Percentiles rank a stretch among this genome's conserved stretches.
Evolutionary conservation across 495 filamentous ascomycete species (phyloP).

Genomic region (Penicillium paradoxum): DNA sequence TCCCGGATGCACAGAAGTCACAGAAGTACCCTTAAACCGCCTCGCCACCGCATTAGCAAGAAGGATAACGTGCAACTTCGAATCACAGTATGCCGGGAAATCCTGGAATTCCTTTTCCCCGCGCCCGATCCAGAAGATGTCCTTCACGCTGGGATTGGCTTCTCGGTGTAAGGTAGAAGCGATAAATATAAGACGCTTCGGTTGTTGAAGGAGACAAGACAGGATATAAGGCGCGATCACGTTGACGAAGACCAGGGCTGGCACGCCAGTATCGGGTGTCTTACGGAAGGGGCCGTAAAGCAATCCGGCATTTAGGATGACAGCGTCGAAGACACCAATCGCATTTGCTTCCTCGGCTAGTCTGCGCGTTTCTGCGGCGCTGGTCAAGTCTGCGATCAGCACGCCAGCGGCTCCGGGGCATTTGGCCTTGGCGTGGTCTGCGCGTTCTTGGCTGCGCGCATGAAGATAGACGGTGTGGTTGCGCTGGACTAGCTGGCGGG

Average conservation of each 20-base stretch:
- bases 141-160: constrained; percentile 12
- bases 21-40: constrained; percentile 9
- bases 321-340: constrained; percentile 16
- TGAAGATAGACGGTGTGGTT: constrained; percentile 21
- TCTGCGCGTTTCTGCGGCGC: constrained; percentile 10
- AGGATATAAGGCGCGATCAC: constrained; percentile 19
- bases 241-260: constrained; percentile 16
- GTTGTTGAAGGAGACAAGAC: constrained; percentile 11
- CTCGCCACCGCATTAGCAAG: constrained; percentile 15
- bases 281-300: constrained; percentile 14
- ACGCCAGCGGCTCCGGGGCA: constrained; percentile 20
- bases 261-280: constrained; percentile 11
- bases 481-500: constrained; percentile 11
- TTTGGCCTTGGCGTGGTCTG: constrained; percentile 9
- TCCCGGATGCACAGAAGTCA: constrained; percentile 14
- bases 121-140: constrained; percentile 19
- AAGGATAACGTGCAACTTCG: constrained; percentile 19
- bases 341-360: constrained; percentile 19
- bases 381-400: constrained; percentile 17
- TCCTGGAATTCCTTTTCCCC: constrained; percentile 15
- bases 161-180: constrained; percentile 10
- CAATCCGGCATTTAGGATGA: constrained; percentile 19
- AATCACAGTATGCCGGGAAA: constrained; percentile 20
- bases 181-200: constrained; percentile 18
- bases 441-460: constrained; percentile 16